Base-by-base conservation (phyloP, 345 rosid genomes). In the Gossypioides kirkii region DNA sequence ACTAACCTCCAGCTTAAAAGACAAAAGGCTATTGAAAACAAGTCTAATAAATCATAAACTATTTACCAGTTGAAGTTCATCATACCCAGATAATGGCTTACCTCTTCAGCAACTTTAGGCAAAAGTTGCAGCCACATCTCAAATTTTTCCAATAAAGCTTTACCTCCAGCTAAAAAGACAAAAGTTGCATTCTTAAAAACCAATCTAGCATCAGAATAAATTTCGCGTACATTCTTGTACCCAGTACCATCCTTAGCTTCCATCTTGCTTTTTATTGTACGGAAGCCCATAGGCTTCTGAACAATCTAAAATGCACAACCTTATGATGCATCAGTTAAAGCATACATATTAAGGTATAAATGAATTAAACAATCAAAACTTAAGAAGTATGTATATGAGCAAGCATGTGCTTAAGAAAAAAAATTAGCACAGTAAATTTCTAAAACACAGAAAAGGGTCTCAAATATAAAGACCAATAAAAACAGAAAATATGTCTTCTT, bases 161-260 rank as follows among this genome's bases (percentile, higher is more conserved):
- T 82, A 59, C 94, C 97, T 73, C 86, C 92, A 91, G n/a, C n/a
- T n/a, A n/a, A n/a, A n/a, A n/a, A n/a, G n/a, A n/a, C n/a, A n/a
- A n/a, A n/a, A n/a, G n/a, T 85, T 14, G 97, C 97, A 63, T 91
- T 91, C 86, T 91, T 91, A 70, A 89, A 91, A 69, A 91, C 90
- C 78, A 91, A 80, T 77, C 97, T 87, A 50, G 89, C 97, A 79
- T 91, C 97, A 69, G 97, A 87, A 78, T 86, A 91, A 76, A 91
- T 87, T 86, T 91, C 94, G 38, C 93, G 81, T n/a, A n/a, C n/a
- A n/a, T n/a, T n/a, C n/a, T n/a, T n/a, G n/a, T n/a, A n/a, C n/a
- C n/a, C n/a, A n/a, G n/a, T n/a, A n/a, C n/a, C n/a, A n/a, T n/a
- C n/a, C n/a, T n/a, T n/a, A n/a, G n/a, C n/a, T n/a, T n/a, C n/a